Evolutionary conservation across 192 early-diverging fungal species (phyloP).

Genomic region (Gryganskiella cystojenkinii): DNA sequence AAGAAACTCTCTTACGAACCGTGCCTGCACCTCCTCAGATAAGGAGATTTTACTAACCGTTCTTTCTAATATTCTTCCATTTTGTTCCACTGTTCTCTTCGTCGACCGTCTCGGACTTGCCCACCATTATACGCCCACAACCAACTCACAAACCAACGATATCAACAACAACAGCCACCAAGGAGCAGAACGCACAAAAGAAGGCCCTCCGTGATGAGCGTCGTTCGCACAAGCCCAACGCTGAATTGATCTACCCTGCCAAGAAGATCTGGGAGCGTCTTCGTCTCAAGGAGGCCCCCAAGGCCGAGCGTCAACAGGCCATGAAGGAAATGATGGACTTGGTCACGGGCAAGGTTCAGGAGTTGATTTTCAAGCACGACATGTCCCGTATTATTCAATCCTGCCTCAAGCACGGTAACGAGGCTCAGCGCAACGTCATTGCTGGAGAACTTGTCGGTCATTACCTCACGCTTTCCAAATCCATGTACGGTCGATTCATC

Average conservation of each 20-base stretch:
- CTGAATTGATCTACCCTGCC: constrained; percentile 75
- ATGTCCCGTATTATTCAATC: constrained; percentile 93
- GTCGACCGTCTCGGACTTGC: neutral
- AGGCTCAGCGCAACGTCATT: constrained; percentile 79
- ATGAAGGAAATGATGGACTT: constrained; percentile 88
- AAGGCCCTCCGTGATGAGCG: constrained; percentile 68
- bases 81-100: neutral
- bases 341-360: constrained; percentile 83
- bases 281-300: constrained; percentile 75
- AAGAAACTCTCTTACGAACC: no score
- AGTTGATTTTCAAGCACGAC: constrained; percentile 96
- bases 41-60: no score
- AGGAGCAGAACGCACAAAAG: constrained; percentile 66
- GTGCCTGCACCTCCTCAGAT: no score
- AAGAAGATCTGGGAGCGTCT: constrained; percentile 91
- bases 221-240: constrained; percentile 70
- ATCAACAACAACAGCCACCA: constrained; percentile 32
- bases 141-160: no score
- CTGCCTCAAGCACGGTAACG: constrained; percentile 89
- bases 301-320: constrained; percentile 65
- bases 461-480: constrained; percentile 78
- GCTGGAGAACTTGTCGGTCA: constrained; percentile 84
- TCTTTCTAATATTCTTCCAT: neutral
- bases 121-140: neutral
- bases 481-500: constrained; percentile 91